phyloP scores from a whole-genome alignment of 139 green algal genomes.

The Trebouxia sp. region DNA sequence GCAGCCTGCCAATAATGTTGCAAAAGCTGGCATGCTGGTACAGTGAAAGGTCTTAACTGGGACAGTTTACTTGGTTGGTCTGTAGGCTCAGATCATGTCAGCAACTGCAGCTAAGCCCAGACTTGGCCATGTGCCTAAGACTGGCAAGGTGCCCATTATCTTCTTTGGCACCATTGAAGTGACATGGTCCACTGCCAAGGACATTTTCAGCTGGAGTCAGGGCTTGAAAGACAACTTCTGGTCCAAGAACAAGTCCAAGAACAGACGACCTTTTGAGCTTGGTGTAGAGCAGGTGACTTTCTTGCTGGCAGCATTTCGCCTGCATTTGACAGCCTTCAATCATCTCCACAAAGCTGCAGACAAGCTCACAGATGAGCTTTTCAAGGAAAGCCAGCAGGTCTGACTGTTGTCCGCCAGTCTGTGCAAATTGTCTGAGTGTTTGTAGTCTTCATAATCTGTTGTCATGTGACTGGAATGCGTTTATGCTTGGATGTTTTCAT shows the following conservation, averaged over 20 bases:
- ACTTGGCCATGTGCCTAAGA: constrained; percentile 29
- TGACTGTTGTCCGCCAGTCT: no score
- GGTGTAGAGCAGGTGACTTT: constrained; percentile 5
- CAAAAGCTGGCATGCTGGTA: no score
- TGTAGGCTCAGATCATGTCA: constrained; percentile 49
- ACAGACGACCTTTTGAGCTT: constrained; percentile 6
- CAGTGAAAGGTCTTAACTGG: no score
- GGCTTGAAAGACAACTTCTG: constrained; percentile 26
- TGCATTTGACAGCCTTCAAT: background rate
- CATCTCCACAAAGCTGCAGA: background rate
- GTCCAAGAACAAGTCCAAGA: background rate
- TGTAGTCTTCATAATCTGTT: no score
- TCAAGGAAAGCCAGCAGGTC: no score
- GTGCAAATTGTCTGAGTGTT: no score
- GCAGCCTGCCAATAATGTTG: no score
- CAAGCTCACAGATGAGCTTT: background rate
- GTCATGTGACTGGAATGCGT: no score
- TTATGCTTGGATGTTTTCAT: no score
- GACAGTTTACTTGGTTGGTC: no score
- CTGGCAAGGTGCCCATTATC: constrained; percentile 48
- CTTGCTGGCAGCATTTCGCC: background rate
- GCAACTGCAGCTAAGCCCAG: background rate
- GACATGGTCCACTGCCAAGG: constrained; percentile 57
- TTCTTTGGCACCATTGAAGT: constrained; percentile 84
- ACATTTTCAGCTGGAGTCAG: constrained; percentile 45